Evolutionary conservation across 2,329 filamentous ascomycete genomes (phyloP), one percentile per base, ranked within the genome.

Genomic region (Penicillium hesseltinei): DNA sequence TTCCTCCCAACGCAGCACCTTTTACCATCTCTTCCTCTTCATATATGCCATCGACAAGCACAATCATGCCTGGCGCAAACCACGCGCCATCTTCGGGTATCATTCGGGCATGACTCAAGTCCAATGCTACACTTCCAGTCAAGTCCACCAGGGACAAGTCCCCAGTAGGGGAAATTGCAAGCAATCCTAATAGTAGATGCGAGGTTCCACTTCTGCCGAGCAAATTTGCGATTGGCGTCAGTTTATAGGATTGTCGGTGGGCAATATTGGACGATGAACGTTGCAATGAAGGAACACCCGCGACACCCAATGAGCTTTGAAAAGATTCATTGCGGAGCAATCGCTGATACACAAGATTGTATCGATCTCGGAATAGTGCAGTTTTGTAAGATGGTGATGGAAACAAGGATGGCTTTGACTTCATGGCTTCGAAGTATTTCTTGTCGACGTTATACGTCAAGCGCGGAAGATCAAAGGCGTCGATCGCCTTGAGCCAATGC

Each of bases 61-160:
- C 90, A 47, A 99, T 90, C 92, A 97, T 97, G 3, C 95, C 95
- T 0, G 94, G 92, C 5, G 88, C 87, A 70, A 97, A 97, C 89
- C 92, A 99, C 4, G 90, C 88, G 25, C 90, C 91, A 69, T 93
- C 88, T 59, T 91, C 87, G 0, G 92, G 92, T 54, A 97, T 88
- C 15, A 89, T 86, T 23, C 87, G 86, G 0, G 93, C 91, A 68
- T 93, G 89, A 21, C 86, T 84, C 11, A 97, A 77, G 65, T 97
- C 92, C 1, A 99, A 80, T 2, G 85, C 82, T 66, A 99, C 96
- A 51, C 90, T 93, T 19, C 93, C 94, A 0, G 91, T 93, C 31
- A 94, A 77, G 69, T 99, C 94, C 63, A 88, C 91, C 23, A 99
- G 84, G 2, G 91, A 88, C 4, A 97, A 80, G 33, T 85, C 85